These are phyloP conservation scores for Hemerocallis citrina DNA, from an alignment of 106 monocot genomes.

Conservation along the genomic window DNA sequence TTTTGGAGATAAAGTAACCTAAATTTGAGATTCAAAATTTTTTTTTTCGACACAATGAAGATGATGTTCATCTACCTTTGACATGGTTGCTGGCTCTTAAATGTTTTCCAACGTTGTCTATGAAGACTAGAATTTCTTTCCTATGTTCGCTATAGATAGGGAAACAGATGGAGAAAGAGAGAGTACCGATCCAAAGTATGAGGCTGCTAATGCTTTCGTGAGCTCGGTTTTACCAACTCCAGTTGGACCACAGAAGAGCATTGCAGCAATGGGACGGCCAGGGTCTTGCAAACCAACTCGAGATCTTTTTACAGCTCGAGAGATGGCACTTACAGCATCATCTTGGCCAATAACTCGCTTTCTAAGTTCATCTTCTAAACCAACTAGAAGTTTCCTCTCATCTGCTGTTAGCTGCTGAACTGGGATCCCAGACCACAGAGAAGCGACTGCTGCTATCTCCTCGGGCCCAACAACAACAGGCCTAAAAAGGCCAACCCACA, in stretches of 20 bases:
- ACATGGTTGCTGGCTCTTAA: too few relatives aligned
- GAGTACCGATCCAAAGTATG: conserved; percentile 65
- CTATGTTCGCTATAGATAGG: too few relatives aligned
- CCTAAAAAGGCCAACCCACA: conserved; percentile 26
- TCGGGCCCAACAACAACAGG: conserved; percentile 62
- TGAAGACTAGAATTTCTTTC: too few relatives aligned
- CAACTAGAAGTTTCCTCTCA: conserved; percentile 62
- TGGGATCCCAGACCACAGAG: conserved; percentile 92
- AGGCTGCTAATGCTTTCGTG: conserved; percentile 66
- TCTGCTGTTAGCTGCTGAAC: conserved; percentile 80
- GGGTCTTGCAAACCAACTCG: conserved; percentile 68
- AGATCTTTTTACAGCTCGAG: conserved; percentile 64
- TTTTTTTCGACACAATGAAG: too few relatives aligned
- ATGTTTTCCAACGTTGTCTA: too few relatives aligned
- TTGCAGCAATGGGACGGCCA: conserved; percentile 56
- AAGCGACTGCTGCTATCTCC: conserved; percentile 81
- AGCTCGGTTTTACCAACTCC: conserved; percentile 91
- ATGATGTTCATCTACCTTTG: too few relatives aligned
- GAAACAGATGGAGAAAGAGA: not conserved
- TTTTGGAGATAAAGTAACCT: too few relatives aligned
- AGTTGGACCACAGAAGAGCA: conserved; percentile 83
- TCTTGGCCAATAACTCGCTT: conserved; percentile 71
- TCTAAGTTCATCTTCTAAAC: conserved; percentile 71
- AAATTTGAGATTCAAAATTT: too few relatives aligned
- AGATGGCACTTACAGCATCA: conserved; percentile 66